Conservation (phyloP, 495 filamentous ascomycete genomes). For the Talaromyces ruber region DNA sequence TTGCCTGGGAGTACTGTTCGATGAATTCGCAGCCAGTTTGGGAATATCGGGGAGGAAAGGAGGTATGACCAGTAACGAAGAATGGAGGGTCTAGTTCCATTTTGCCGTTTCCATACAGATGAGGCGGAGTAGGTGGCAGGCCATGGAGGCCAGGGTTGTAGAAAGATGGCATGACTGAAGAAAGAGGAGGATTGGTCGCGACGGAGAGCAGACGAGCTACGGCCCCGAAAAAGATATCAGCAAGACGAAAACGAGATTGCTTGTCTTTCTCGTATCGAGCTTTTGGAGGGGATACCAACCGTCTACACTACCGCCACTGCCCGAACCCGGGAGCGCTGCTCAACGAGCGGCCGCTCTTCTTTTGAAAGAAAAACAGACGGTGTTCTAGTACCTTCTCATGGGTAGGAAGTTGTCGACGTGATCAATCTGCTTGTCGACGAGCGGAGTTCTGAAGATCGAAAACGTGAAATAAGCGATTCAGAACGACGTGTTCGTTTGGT, state of each 20-base stretch:
- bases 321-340: slow-evolving; percentile 37
- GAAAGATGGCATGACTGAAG: slow-evolving; percentile 36
- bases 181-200: slow-evolving; percentile 27
- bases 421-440: not conserved
- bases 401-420: slow-evolving; percentile 3
- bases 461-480: not conserved
- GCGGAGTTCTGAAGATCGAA: not conserved
- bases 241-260: slow-evolving; percentile 6
- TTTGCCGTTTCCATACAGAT: slow-evolving; percentile 28
- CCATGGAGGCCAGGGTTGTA: slow-evolving; percentile 33
- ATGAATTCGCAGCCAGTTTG: slow-evolving; percentile 42
- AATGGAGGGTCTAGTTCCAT: slow-evolving; percentile 33
- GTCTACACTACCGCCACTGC: slow-evolving; percentile 37
- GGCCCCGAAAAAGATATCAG: slow-evolving; percentile 5
- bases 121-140: slow-evolving; percentile 38
- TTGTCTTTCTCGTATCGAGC: not conserved
- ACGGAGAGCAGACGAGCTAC: slow-evolving; percentile 28
- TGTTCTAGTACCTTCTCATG: slow-evolving; percentile 11
- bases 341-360: slow-evolving; percentile 35
- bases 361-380: slow-evolving; percentile 6
- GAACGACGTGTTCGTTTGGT: not conserved
- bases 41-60: slow-evolving; percentile 36
- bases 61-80: slow-evolving; percentile 31
- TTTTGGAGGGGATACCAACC: slow-evolving; percentile 27
- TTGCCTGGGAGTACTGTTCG: slow-evolving; percentile 40